Conservation (phyloP, 345 rosid species). For the Citrus sinensis region DNA sequence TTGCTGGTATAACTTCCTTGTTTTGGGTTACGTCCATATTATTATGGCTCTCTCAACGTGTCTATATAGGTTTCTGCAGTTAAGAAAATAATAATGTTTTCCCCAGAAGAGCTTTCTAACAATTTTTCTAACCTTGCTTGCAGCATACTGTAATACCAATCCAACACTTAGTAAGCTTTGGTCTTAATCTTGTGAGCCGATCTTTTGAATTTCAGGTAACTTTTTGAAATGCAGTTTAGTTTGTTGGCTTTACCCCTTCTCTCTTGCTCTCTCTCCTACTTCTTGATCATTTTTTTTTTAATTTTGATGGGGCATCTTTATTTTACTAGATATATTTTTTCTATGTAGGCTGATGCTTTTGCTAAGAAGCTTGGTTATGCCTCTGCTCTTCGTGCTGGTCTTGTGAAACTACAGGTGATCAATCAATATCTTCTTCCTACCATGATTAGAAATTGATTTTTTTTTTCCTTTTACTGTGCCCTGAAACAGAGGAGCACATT, state of each 20-base stretch:
- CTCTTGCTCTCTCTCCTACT: background rate
- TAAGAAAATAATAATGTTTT: background rate
- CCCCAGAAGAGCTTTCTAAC: slow-evolving; percentile 2
- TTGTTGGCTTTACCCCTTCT: slow-evolving; percentile 1
- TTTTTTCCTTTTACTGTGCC: background rate
- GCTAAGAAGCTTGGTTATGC: slow-evolving; percentile 90
- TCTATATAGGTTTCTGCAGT: background rate
- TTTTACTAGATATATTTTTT: background rate
- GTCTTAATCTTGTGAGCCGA: slow-evolving; percentile 91
- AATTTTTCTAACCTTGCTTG: slow-evolving; percentile 18
- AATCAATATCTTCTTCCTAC: background rate
- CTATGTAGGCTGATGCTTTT: slow-evolving; percentile 89
- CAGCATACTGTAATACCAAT: slow-evolving; percentile 95
- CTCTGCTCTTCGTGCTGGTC: slow-evolving; percentile 75
- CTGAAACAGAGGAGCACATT: background rate
- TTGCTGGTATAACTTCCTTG: background rate
- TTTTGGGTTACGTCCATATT: background rate
- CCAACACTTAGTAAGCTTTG: slow-evolving; percentile 84
- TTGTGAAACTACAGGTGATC: slow-evolving; percentile 94
- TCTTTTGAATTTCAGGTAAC: slow-evolving; percentile 97
- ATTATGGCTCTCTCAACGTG: background rate
- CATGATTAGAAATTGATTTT: background rate
- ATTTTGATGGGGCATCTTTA: background rate
- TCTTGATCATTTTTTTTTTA: background rate
- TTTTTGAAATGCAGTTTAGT: background rate